Conservation (phyloP, 228 moss, liverwort and hornwort species). For the Sphagnum magellanicum region DNA sequence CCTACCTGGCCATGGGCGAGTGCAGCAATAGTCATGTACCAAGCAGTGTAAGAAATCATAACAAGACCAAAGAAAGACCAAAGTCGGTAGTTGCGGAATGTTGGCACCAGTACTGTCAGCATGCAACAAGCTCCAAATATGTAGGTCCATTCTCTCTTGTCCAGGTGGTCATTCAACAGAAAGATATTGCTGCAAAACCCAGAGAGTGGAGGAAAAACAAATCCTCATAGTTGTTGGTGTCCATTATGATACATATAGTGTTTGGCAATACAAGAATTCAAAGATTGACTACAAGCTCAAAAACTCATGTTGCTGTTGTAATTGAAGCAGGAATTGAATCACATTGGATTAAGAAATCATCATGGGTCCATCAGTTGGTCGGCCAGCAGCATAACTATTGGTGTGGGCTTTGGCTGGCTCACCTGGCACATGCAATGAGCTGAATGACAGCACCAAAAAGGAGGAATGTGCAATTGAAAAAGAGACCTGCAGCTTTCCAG, state of each 20-base stretch:
- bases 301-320: too few relatives aligned
- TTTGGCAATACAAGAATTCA: too few relatives aligned
- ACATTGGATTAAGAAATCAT: too few relatives aligned
- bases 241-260: too few relatives aligned
- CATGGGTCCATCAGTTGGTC: too few relatives aligned
- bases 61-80: slow-evolving; percentile 85
- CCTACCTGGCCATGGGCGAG: slow-evolving; percentile 79
- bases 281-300: too few relatives aligned
- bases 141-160: slow-evolving; percentile 96
- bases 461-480: slow-evolving; percentile 83
- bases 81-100: slow-evolving; percentile 76
- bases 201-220: too few relatives aligned
- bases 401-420: background rate
- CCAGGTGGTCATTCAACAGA: slow-evolving; percentile 56
- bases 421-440: slow-evolving; percentile 98
- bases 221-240: too few relatives aligned
- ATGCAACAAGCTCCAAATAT: slow-evolving; percentile 86
- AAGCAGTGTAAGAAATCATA: slow-evolving; percentile 84
- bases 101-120: slow-evolving; percentile 66
- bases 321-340: too few relatives aligned
- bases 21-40: slow-evolving; percentile 92
- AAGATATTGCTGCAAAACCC: slow-evolving; percentile 65
- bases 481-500: slow-evolving; percentile 69
- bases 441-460: slow-evolving; percentile 84
- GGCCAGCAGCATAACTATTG: too few relatives aligned